Evolutionary conservation across 805 yeast genomes (phyloP).

Genomic region (Barnettozyma salicaria): DNA sequence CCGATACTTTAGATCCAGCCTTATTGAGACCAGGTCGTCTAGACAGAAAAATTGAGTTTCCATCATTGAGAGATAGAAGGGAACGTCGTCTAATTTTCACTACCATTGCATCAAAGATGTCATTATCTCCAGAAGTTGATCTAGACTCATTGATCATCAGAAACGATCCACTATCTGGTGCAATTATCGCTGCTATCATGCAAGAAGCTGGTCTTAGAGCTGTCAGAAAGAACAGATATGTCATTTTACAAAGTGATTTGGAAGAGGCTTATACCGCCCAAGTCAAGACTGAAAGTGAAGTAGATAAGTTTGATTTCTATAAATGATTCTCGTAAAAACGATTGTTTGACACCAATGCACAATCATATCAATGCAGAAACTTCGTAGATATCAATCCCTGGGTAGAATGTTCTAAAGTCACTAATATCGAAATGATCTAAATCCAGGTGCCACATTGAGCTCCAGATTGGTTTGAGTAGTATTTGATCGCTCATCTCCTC

Average conservation of each 20-base stretch:
- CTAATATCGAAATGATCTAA: conserved; percentile 65
- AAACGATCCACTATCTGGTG: conserved; percentile 96
- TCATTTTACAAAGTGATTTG: conserved; percentile 89
- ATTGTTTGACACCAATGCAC: no score
- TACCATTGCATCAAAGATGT: conserved; percentile 95
- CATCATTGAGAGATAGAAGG: conserved; percentile 92
- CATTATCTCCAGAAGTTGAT: conserved; percentile 96
- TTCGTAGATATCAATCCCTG: conserved; percentile 60
- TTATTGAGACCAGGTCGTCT: conserved; percentile 96
- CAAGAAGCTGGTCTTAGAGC: conserved; percentile 99
- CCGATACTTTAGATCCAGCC: conserved; percentile 99
- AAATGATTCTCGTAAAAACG: conserved; percentile 48
- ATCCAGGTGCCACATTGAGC: conserved; percentile 49
- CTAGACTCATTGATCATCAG: conserved; percentile 90
- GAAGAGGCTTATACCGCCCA: conserved; percentile 98
- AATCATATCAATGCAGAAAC: conserved; percentile 14
- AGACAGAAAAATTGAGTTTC: conserved; percentile 97
- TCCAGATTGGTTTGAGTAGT: conserved; percentile 28
- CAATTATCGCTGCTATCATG: conserved; percentile 97
- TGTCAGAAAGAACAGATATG: conserved; percentile 95
- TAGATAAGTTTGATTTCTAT: conserved; percentile 96
- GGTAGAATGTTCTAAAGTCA: conserved; percentile 41
- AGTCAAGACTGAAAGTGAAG: conserved; percentile 92
- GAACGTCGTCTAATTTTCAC: conserved; percentile 95
- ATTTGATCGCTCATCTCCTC: conserved; percentile 14